phyloP scores from a whole-genome alignment of 352 stramenopile genomes.

The Halophytophthora polymorphica region DNA sequence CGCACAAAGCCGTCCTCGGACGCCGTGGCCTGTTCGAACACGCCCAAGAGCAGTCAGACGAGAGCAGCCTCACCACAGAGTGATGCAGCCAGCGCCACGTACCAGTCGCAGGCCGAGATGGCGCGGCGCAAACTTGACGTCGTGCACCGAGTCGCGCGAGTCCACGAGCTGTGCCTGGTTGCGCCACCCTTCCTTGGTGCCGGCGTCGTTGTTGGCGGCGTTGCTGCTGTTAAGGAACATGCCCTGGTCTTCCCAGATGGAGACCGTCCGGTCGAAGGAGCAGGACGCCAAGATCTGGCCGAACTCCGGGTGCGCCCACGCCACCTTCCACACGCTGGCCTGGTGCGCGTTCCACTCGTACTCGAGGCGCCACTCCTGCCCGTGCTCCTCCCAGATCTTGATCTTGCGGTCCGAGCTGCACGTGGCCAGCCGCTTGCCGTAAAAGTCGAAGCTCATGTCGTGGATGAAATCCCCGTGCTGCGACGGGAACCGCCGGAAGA shows the following conservation, averaged over 20 bases:
- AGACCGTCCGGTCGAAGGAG: slow-evolving; percentile 91
- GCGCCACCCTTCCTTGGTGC: slow-evolving; percentile 66
- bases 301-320: slow-evolving; percentile 95
- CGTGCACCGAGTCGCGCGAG: slow-evolving; percentile 91
- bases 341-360: slow-evolving; percentile 90
- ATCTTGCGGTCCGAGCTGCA: slow-evolving; percentile 92
- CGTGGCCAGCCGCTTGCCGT: slow-evolving; percentile 88
- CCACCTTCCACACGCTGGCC: slow-evolving; percentile 91
- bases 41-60: not conserved
- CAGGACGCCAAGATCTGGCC: slow-evolving; percentile 94
- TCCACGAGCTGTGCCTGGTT: slow-evolving; percentile 90
- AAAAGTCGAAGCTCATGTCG: slow-evolving; percentile 93
- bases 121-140: slow-evolving; percentile 94
- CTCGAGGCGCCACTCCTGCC: slow-evolving; percentile 81
- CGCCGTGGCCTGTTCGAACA: slow-evolving; percentile 75
- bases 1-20: slow-evolving; percentile 93
- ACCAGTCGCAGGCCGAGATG: slow-evolving; percentile 91
- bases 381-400: slow-evolving; percentile 88
- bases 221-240: slow-evolving; percentile 40
- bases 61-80: not conserved
- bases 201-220: not conserved
- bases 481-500: slow-evolving; percentile 82
- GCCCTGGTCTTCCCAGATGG: slow-evolving; percentile 93
- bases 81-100: slow-evolving; percentile 6
- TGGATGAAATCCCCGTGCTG: slow-evolving; percentile 90